Percentiles rank a stretch among this genome's conserved stretches.
Conservation (phyloP, 2,329 filamentous ascomycete species). For the Metarhizium humberi region DNA sequence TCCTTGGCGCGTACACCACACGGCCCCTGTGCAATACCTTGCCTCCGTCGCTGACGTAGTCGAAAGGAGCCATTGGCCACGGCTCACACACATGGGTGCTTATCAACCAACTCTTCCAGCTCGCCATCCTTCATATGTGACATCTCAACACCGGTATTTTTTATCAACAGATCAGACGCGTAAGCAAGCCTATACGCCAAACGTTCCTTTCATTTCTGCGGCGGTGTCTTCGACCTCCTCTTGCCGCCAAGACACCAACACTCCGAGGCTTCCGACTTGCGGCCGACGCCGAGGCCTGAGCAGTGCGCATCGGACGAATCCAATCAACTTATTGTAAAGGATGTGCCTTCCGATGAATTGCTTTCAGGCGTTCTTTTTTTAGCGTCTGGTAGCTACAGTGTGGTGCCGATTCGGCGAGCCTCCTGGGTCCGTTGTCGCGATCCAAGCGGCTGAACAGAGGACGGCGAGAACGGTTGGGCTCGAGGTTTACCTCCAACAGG, state of each 20-base stretch:
- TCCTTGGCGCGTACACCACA: too few relatives aligned
- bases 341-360: too few relatives aligned
- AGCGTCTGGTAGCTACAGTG: background rate
- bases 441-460: background rate
- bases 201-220: background rate
- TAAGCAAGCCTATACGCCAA: background rate
- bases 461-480: too few relatives aligned
- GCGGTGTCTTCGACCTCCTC: background rate
- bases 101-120: too few relatives aligned
- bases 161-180: background rate
- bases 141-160: background rate
- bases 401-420: background rate
- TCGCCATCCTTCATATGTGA: too few relatives aligned
- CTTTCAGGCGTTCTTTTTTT: too few relatives aligned
- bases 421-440: background rate
- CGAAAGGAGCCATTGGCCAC: too few relatives aligned
- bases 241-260: background rate
- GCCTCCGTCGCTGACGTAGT: too few relatives aligned
- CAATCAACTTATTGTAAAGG: too few relatives aligned
- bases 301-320: background rate
- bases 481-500: too few relatives aligned
- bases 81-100: too few relatives aligned
- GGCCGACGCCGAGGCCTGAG: background rate
- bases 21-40: too few relatives aligned
- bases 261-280: background rate